A percentile compares a stretch with the other conserved stretches of the same genome.
phyloP scores from a whole-genome alignment of 768 basidiomycete genomes.

The Podaxis pistillaris region DNA sequence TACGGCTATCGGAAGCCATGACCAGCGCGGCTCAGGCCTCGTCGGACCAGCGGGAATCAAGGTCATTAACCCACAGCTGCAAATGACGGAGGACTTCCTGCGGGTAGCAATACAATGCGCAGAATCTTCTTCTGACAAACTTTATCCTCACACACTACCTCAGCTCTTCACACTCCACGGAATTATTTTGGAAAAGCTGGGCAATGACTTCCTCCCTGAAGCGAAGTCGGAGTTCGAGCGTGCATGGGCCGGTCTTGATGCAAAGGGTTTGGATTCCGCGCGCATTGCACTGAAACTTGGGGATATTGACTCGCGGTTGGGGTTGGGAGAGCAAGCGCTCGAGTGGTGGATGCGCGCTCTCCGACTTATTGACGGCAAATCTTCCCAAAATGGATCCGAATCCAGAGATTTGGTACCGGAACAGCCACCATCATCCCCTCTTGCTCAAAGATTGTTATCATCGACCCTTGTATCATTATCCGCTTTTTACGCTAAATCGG shows the following conservation, averaged over 20 bases:
- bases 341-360: constrained; percentile 69
- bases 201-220: constrained; percentile 46
- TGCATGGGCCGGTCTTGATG: constrained; percentile 49
- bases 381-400: neutral
- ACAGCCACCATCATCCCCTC: constrained; percentile 51
- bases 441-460: constrained; percentile 59
- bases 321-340: constrained; percentile 51
- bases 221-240: constrained; percentile 58
- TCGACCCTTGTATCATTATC: constrained; percentile 70
- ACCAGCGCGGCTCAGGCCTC: constrained; percentile 30
- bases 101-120: constrained; percentile 46
- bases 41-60: constrained; percentile 35
- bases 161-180: constrained; percentile 59
- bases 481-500: constrained; percentile 62
- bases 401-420: constrained; percentile 30
- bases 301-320: constrained; percentile 57
- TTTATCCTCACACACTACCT: constrained; percentile 49
- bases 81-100: constrained; percentile 53
- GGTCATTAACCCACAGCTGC: constrained; percentile 53
- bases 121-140: constrained; percentile 28
- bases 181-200: constrained; percentile 59
- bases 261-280: constrained; percentile 41
- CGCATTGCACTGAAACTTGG: constrained; percentile 67
- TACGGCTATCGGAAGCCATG: constrained; percentile 36
- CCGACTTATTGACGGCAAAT: constrained; percentile 38